These are phyloP conservation scores for Symbiotaphrina buchneri DNA, from an alignment of 495 filamentous ascomycete genomes.

Conservation along the genomic window DNA sequence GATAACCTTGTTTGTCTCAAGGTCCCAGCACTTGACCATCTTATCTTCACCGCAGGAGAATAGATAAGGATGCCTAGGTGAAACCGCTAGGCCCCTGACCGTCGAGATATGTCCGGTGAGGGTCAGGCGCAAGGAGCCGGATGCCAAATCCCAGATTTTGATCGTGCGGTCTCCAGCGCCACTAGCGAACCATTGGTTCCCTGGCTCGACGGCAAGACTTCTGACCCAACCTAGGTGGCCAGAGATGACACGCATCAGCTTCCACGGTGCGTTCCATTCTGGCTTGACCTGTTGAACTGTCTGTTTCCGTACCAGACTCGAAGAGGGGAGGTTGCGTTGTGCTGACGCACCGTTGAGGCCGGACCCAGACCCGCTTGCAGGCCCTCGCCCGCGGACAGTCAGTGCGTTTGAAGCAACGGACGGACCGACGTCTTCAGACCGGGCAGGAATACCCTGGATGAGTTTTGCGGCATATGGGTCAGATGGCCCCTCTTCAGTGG, in stretches of 20 bases:
- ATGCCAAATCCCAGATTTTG: constrained; percentile 95
- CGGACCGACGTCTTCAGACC: constrained; percentile 14
- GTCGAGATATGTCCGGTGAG: constrained; percentile 95
- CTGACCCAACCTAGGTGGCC: constrained; percentile 96
- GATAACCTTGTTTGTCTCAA: constrained; percentile 97
- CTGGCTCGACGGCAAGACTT: constrained; percentile 73
- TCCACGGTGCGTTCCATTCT: constrained; percentile 95
- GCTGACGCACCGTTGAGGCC: constrained; percentile 22
- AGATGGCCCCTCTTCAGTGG: constrained; percentile 20
- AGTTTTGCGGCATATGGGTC: constrained; percentile 40
- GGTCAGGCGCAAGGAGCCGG: constrained; percentile 59
- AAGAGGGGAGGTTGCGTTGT: constrained; percentile 24
- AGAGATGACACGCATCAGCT: constrained; percentile 92
- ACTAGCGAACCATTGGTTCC: constrained; percentile 95
- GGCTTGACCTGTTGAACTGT: constrained; percentile 56
- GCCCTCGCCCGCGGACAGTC: constrained; percentile 18
- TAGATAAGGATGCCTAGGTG: constrained; percentile 84
- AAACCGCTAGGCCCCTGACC: constrained; percentile 83
- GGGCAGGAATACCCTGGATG: constrained; percentile 40
- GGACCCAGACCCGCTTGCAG: constrained; percentile 11
- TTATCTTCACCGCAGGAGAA: constrained; percentile 98
- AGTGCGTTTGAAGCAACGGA: constrained; percentile 31
- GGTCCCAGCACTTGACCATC: constrained; percentile 99
- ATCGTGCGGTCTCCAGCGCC: constrained; percentile 93
- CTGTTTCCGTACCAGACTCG: constrained; percentile 41